Base-by-base conservation (phyloP, 257 asterid genomes). In the Penstemon barbatus region DNA sequence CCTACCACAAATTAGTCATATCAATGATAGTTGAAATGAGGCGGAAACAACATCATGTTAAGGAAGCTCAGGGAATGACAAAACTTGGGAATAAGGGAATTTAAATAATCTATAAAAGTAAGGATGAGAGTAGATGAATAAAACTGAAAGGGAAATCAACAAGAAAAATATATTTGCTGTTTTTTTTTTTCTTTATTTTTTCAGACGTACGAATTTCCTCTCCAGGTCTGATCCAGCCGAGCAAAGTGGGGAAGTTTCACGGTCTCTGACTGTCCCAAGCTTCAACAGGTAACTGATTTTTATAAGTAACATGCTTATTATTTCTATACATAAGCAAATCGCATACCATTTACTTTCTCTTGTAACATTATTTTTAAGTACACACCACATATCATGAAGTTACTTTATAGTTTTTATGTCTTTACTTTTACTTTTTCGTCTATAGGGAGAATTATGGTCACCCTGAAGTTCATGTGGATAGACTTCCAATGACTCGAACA, bases 241-340 rank as follows among this genome's bases (percentile, higher is more conserved):
- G 90, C 99, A 85, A 76, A 94, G 98, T 73, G 97, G 95, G 72
- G 99, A 87, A 77, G 83, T 87, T 63, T 72, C 87, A 2, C 84
- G 95, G 74, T 79, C 97, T 44, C 61, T 83, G 57, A 53, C 83
- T 60, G 87, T 80, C 9, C 89, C 96, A 65, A 72, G 84, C 40
- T 71, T 86, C 62, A 89, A 80, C 71, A 82, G 97, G 99, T 94
- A 75, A 68, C 40, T 5, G 12, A 65, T 18, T 55, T 19, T 37
- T 38, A 15, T 2, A 18, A 9, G 38, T 42, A 15, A 7, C 12
- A 18, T 6, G 6, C 13, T 36, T 69, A 48, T 40, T 46, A 38
- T 44, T 46, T 61, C 8, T 41, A 12, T 15, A 13, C 51, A 60
- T 25, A 25, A 25, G 33, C 33, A 25, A 25, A 25, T 25, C 33